These are phyloP conservation scores for Spathaspora boniae DNA, from an alignment of 805 yeast genomes.

Conservation along the genomic window DNA sequence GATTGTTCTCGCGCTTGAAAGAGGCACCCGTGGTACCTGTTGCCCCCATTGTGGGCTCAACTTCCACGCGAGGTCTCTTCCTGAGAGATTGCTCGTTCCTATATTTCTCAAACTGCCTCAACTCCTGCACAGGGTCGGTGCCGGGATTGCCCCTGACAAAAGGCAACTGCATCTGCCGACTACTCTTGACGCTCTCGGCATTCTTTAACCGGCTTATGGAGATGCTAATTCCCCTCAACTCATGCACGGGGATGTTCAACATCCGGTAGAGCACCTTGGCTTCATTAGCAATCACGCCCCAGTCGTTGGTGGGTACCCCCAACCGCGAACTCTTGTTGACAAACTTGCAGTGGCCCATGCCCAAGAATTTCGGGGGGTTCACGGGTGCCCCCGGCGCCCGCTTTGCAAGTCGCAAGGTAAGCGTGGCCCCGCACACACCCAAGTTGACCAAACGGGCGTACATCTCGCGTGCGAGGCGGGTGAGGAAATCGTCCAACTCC, in stretches of 20 bases:
- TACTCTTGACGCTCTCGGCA: slow-evolving; percentile 20
- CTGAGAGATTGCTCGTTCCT: neutral
- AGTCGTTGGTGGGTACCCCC: slow-evolving; percentile 58
- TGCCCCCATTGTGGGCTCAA: neutral
- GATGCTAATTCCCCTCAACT: slow-evolving; percentile 76
- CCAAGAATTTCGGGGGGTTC: slow-evolving; percentile 74
- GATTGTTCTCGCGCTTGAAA: neutral
- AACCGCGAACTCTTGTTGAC: slow-evolving; percentile 55
- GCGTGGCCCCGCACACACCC: slow-evolving; percentile 48
- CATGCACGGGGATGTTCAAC: slow-evolving; percentile 58
- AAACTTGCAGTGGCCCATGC: slow-evolving; percentile 78
- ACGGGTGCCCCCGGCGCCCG: slow-evolving; percentile 67
- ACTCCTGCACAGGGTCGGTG: neutral
- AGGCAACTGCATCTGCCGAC: slow-evolving; percentile 23
- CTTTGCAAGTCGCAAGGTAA: slow-evolving; percentile 63
- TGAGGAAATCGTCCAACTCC: slow-evolving; percentile 65
- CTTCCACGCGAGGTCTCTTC: neutral
- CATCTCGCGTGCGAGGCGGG: slow-evolving; percentile 57
- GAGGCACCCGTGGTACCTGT: neutral
- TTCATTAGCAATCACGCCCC: slow-evolving; percentile 60
- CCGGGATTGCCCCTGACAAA: slow-evolving; percentile 9
- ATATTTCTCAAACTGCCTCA: neutral
- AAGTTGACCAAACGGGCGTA: slow-evolving; percentile 46
- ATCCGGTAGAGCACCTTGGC: slow-evolving; percentile 52
- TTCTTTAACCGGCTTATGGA: slow-evolving; percentile 59